These are phyloP conservation scores for Thermomucor indicae-seudaticae DNA, from an alignment of 371 early-diverging fungal genomes.

Conservation along the genomic window DNA sequence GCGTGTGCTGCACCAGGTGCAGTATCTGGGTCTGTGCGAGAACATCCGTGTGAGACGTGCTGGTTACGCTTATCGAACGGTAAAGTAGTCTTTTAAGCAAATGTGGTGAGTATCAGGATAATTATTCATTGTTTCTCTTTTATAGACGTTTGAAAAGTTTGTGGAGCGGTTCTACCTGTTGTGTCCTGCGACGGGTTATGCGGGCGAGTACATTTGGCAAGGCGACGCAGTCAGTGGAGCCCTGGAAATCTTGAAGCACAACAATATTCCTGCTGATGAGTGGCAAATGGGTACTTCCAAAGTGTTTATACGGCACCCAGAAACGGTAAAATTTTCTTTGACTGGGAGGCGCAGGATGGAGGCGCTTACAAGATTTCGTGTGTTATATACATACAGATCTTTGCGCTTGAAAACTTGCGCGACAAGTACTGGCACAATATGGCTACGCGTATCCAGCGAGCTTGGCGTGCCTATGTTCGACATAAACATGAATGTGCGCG, in stretches of 20 bases:
- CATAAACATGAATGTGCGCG: constrained; percentile 71
- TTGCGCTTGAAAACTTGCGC: constrained; percentile 87
- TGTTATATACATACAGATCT: constrained; percentile 46
- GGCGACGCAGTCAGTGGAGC: constrained; percentile 73
- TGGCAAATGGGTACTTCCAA: constrained; percentile 96
- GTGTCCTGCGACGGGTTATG: constrained; percentile 79
- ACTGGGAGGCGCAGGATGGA: too few relatives aligned
- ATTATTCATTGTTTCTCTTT: not conserved
- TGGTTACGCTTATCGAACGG: constrained; percentile 86
- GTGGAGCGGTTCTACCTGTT: constrained; percentile 66
- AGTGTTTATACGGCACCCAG: constrained; percentile 93
- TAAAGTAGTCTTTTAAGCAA: constrained; percentile 2
- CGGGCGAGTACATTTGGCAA: constrained; percentile 84
- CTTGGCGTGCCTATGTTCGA: constrained; percentile 79
- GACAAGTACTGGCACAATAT: constrained; percentile 96
- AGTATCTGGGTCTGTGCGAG: constrained; percentile 94
- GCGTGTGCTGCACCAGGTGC: constrained; percentile 94
- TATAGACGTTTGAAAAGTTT: constrained; percentile 43
- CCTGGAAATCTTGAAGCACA: constrained; percentile 79
- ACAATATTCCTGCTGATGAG: constrained; percentile 80
- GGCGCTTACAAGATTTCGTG: too few relatives aligned
- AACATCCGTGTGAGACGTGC: constrained; percentile 97
- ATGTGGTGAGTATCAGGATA: not conserved
- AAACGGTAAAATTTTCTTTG: constrained; percentile 66
- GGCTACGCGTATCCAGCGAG: constrained; percentile 92